Evolutionary conservation across 208 protist species (phyloP).

Genomic region (Novymonas esmeraldas): DNA sequence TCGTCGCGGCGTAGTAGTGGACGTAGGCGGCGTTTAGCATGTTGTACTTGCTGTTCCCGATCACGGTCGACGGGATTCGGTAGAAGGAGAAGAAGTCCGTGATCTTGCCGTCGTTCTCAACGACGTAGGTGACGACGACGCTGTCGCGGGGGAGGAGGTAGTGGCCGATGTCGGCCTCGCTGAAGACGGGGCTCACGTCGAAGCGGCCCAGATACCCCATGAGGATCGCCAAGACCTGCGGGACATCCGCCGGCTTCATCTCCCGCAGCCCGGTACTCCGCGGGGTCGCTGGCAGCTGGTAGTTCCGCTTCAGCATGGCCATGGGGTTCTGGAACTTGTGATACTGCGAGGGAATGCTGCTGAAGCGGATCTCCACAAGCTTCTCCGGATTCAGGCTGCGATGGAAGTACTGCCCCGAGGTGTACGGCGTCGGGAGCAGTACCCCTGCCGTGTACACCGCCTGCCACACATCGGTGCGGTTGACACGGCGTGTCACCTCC

Average conservation of each 20-base stretch:
- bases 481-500: constrained; percentile 99
- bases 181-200: constrained; percentile 90
- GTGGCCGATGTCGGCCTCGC: constrained; percentile 95
- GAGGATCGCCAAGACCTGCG: constrained; percentile 77
- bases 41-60: constrained; percentile 94
- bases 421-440: constrained; percentile 96
- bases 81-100: constrained; percentile 99
- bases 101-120: constrained; percentile 81
- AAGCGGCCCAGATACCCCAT: constrained; percentile 75
- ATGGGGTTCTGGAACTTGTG: constrained; percentile 86
- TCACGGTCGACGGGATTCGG: constrained; percentile 96
- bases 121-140: constrained; percentile 97
- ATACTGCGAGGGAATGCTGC: constrained; percentile 52
- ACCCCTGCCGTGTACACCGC: constrained; percentile 99
- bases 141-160: constrained; percentile 94
- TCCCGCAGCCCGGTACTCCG: constrained; percentile 65
- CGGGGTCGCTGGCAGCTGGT: constrained; percentile 61
- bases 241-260: constrained; percentile 85
- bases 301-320: constrained; percentile 77
- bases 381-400: constrained; percentile 98
- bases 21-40: constrained; percentile 96
- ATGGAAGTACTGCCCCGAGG: constrained; percentile 96
- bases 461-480: constrained; percentile 94
- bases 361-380: constrained; percentile 92
- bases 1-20: constrained; percentile 97